These are phyloP conservation scores for cucumber (Cucumis sativus) DNA, from an alignment of 306 rosid species.

Conservation along the genomic window Cucumber_9930_V3 NC_026659.2:5702001-5702500, in stretches of 20 bases:
- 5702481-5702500: background rate
- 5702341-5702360: background rate
- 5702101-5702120: no score
- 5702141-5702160: no score
- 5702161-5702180: no score
- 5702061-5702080: no score
- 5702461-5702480: background rate
- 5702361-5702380: background rate
- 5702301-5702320: background rate
- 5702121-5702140: no score
- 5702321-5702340: background rate
- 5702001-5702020: no score
- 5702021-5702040: no score
- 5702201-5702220: background rate
- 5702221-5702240: background rate
- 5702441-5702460: background rate
- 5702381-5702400: background rate
- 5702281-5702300: background rate
- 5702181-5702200: background rate
- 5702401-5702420: background rate
- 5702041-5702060: no score
- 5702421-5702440: background rate
- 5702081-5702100: no score
- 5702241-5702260: background rate
- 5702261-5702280: background rate